Base-by-base conservation (phyloP, 345 rosid genomes). In the Bruguiera gymnorhiza region DNA sequence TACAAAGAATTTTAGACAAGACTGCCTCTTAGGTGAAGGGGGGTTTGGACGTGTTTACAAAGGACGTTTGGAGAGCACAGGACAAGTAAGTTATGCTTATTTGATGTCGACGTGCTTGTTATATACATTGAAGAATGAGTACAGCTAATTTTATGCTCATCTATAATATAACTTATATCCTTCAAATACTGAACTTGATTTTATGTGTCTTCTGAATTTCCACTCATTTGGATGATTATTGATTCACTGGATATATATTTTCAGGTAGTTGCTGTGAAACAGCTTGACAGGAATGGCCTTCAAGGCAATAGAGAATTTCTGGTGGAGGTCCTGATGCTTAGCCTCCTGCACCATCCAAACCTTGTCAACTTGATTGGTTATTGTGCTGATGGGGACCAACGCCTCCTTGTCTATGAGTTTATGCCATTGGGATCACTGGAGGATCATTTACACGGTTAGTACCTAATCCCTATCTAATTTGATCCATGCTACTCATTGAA, bases 271-370 rank as follows among this genome's bases (percentile, higher is more conserved):
- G 99, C 99, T 54, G 97, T 94, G 64, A 94, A 94, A 80, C 96
- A 89, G 78, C 89, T 94, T 18, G 97, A 92, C 81, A 81, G 95
- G 70, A 92, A 94, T 39, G 97, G 99, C 57, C 90, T 89, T 70
- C 97, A 94, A 81, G 99, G 99, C 76, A 94, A 94, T 72, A 85
- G 97, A 85, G 99, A 94, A 80, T 94, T 94, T 83, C 89, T 88
- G 66, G 98, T 94, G 68, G 98, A 94, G 79, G 97, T 94, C 79
- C 97, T 94, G 64, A 91, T 94, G 97, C 91, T 94, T 70, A 92
- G 99, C 76, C 93, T 94, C 74, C 82, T 94, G 57, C 97, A 94
- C 90, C 99, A 94, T 67, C 70, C 89, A 61, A 92, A 94, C 75
- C 99, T 94, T 48, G 97, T 92, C 61, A 94, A 92, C 76, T 79